Percentiles rank a stretch among this genome's conserved stretches.
Conservation (phyloP, 2,329 filamentous ascomycete genomes). For the Fusarium metavorans region DNA sequence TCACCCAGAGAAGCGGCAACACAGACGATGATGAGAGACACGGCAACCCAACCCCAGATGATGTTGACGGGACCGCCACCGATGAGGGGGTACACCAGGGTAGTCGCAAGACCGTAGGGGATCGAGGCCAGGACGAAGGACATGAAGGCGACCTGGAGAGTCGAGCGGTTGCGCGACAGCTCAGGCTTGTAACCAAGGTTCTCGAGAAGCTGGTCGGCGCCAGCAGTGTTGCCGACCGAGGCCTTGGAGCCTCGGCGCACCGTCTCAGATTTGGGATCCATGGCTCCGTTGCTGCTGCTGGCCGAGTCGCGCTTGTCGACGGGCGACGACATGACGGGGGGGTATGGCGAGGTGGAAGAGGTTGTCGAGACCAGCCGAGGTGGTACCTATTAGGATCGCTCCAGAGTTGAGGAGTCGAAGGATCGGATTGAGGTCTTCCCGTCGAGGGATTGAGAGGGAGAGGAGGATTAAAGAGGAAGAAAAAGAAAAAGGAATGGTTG, state of each 20-base stretch:
- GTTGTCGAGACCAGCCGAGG: not conserved
- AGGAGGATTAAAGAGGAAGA: conserved; percentile 21
- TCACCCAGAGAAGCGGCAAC: conserved; percentile 78
- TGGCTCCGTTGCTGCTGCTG: conserved; percentile 31
- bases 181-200: conserved; percentile 76
- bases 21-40: conserved; percentile 77
- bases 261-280: conserved; percentile 39
- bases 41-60: conserved; percentile 78
- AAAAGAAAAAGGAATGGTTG: not conserved
- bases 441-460: conserved; percentile 1
- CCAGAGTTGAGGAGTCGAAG: not conserved
- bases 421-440: not conserved
- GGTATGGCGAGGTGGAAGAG: not conserved
- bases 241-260: conserved; percentile 45
- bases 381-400: not conserved
- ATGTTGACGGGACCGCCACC: conserved; percentile 76
- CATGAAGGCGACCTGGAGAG: conserved; percentile 79
- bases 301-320: conserved; percentile 40
- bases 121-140: conserved; percentile 81
- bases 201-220: conserved; percentile 72
- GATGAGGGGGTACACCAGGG: conserved; percentile 74
- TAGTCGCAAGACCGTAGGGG: conserved; percentile 79
- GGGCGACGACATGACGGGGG: conserved; percentile 20
- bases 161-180: conserved; percentile 73
- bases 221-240: conserved; percentile 45